Evolutionary conservation across 2,329 filamentous ascomycete species (phyloP).

Genomic region (Aspergillus pseudoviridinutans): DNA sequence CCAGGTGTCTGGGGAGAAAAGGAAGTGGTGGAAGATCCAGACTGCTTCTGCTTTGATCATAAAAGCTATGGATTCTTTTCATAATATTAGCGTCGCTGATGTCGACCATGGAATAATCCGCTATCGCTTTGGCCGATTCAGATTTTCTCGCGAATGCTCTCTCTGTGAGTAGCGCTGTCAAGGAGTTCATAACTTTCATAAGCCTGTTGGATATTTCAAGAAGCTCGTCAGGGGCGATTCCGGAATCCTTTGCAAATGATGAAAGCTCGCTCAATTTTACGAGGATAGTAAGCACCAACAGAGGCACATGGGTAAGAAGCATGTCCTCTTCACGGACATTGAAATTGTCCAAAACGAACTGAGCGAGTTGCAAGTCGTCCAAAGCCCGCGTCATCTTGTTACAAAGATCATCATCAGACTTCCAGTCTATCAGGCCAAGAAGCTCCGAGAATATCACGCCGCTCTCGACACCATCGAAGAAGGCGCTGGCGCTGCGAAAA

Average conservation of each 20-base stretch:
- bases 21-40: slow-evolving; percentile 60
- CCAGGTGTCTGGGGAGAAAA: slow-evolving; percentile 53
- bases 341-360: slow-evolving; percentile 82
- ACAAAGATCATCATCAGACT: slow-evolving; percentile 52
- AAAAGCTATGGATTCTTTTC: slow-evolving; percentile 61
- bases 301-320: slow-evolving; percentile 77
- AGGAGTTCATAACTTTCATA: slow-evolving; percentile 26
- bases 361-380: slow-evolving; percentile 67
- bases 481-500: slow-evolving; percentile 85
- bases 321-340: slow-evolving; percentile 96
- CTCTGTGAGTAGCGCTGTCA: slow-evolving; percentile 44
- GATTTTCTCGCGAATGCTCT: slow-evolving; percentile 48
- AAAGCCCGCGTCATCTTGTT: slow-evolving; percentile 47
- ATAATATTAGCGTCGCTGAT: slow-evolving; percentile 46
- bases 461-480: slow-evolving; percentile 96
- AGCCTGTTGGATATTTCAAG: slow-evolving; percentile 22
- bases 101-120: slow-evolving; percentile 10
- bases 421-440: slow-evolving; percentile 58
- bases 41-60: slow-evolving; percentile 66
- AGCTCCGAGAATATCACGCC: slow-evolving; percentile 87
- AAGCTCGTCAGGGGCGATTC: slow-evolving; percentile 13
- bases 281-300: slow-evolving; percentile 64
- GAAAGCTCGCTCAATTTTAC: slow-evolving; percentile 41
- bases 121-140: slow-evolving; percentile 18
- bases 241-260: slow-evolving; percentile 10